Percentiles rank a stretch among this genome's conserved stretches.
phyloP scores from a whole-genome alignment of 495 filamentous ascomycete genomes.

The Oidiodendron maius region DNA sequence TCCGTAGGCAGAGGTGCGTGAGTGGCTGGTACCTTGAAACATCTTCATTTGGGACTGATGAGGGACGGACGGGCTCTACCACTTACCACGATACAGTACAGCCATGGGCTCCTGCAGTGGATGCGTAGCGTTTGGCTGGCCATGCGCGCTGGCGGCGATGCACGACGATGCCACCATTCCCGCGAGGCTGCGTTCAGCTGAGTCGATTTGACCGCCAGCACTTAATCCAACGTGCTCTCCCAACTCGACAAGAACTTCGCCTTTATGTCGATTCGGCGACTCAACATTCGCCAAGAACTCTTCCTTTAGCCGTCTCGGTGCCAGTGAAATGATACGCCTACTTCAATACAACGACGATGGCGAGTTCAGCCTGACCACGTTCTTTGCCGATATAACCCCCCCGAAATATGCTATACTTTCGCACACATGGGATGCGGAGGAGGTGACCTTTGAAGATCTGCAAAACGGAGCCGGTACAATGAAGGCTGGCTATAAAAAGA shows the following conservation, averaged over 20 bases:
- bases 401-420: slow-evolving; percentile 25
- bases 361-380: slow-evolving; percentile 11
- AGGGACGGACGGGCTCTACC: too few species aligned
- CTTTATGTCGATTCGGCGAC: slow-evolving; percentile 6
- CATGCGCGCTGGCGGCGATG: slow-evolving; percentile 4
- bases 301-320: slow-evolving; percentile 1
- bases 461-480: slow-evolving; percentile 29
- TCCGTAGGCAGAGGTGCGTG: too few species aligned
- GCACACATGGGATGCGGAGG: slow-evolving; percentile 23
- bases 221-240: slow-evolving; percentile 5
- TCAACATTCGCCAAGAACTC: slow-evolving; percentile 7
- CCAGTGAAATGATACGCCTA: slow-evolving; percentile 8
- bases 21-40: too few species aligned
- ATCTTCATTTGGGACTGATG: too few species aligned
- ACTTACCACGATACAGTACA: too few species aligned
- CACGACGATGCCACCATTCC: slow-evolving; percentile 3
- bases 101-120: slow-evolving; percentile 4
- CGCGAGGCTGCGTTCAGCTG: slow-evolving; percentile 8
- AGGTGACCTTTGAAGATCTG: slow-evolving; percentile 24
- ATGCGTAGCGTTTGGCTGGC: slow-evolving; percentile 2
- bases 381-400: slow-evolving; percentile 4
- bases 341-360: slow-evolving; percentile 10
- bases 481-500: too few species aligned
- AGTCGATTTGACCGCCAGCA: slow-evolving; percentile 7
- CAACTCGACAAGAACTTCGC: slow-evolving; percentile 5